These are phyloP conservation scores for Russula ochroleuca DNA, from an alignment of 768 basidiomycete genomes.

Conservation along the genomic window DNA sequence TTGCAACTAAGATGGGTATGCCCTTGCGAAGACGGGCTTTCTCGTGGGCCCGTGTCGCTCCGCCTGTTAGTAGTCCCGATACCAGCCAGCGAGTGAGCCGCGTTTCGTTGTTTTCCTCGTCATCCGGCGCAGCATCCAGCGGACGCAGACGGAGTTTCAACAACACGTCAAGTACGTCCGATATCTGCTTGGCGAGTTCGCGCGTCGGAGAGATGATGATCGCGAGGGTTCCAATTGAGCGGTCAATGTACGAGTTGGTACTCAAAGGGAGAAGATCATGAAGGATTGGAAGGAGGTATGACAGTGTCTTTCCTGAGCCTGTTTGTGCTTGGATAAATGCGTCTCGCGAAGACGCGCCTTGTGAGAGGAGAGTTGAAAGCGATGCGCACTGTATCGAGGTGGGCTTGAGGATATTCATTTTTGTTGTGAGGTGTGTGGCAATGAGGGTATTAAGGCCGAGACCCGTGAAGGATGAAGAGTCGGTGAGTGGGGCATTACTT, in stretches of 20 bases:
- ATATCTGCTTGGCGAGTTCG: slow-evolving; percentile 95
- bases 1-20: slow-evolving; percentile 90
- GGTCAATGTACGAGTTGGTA: slow-evolving; percentile 87
- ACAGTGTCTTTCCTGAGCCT: slow-evolving; percentile 92
- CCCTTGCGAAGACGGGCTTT: slow-evolving; percentile 95
- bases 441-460: slow-evolving; percentile 83
- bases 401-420: slow-evolving; percentile 79
- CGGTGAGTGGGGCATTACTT: slow-evolving; percentile 78
- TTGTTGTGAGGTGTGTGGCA: slow-evolving; percentile 66
- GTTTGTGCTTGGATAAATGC: slow-evolving; percentile 96
- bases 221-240: slow-evolving; percentile 91
- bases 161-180: slow-evolving; percentile 84
- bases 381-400: slow-evolving; percentile 84
- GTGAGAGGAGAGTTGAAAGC: slow-evolving; percentile 56
- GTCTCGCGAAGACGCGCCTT: slow-evolving; percentile 51
- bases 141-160: slow-evolving; percentile 70
- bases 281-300: slow-evolving; percentile 91
- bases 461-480: slow-evolving; percentile 73
- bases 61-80: slow-evolving; percentile 88
- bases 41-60: slow-evolving; percentile 91
- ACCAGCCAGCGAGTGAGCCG: slow-evolving; percentile 87
- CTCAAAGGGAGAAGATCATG: slow-evolving; percentile 91
- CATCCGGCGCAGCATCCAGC: slow-evolving; percentile 50
- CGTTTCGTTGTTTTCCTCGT: slow-evolving; percentile 39
- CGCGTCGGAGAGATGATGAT: slow-evolving; percentile 93